Percentiles rank a stretch among this genome's conserved stretches.
Evolutionary conservation across 768 basidiomycete genomes (phyloP).

Genomic region (Amanita rimosa): DNA sequence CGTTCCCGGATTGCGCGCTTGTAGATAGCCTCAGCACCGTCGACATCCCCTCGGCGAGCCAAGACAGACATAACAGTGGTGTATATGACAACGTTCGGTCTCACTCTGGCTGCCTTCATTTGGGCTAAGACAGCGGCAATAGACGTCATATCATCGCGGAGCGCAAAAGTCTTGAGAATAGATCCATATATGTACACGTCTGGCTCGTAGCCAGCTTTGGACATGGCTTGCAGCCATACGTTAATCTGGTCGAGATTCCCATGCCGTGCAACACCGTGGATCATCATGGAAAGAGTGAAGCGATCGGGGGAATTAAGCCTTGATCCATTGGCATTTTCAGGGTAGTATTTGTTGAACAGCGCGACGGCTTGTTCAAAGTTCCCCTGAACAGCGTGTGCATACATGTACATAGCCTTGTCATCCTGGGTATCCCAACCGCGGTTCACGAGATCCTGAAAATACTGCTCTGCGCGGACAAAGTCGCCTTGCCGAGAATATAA

Average conservation of each 20-base stretch:
- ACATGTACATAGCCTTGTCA: slow-evolving; percentile 38
- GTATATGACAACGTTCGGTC: slow-evolving; percentile 43
- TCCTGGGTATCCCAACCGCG: slow-evolving; percentile 14
- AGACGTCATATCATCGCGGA: slow-evolving; percentile 40
- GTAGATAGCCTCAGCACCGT: slow-evolving; percentile 58
- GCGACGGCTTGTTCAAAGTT: slow-evolving; percentile 26
- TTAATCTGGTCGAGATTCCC: slow-evolving; percentile 39
- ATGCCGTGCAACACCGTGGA: slow-evolving; percentile 37
- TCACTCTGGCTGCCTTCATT: slow-evolving; percentile 43
- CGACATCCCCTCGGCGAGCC: slow-evolving; percentile 46
- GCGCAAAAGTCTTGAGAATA: slow-evolving; percentile 47
- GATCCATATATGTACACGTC: slow-evolving; percentile 47
- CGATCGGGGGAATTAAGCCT: slow-evolving; percentile 27
- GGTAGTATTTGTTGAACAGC: slow-evolving; percentile 48
- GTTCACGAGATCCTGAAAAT: slow-evolving; percentile 25
- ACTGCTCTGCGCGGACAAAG: slow-evolving; percentile 26
- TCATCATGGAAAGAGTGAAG: slow-evolving; percentile 43
- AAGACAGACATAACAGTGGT: slow-evolving; percentile 60
- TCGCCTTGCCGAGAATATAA: slow-evolving; percentile 45
- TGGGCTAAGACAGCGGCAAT: slow-evolving; percentile 40
- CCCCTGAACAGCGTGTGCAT: slow-evolving; percentile 40
- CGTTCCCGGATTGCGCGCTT: slow-evolving; percentile 51
- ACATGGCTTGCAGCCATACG: slow-evolving; percentile 40
- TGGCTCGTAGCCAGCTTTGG: slow-evolving; percentile 35
- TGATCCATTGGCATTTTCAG: slow-evolving; percentile 17